A percentile compares a stretch with the other conserved stretches of the same genome.
phyloP scores from a whole-genome alignment of 148 eudicot genomes.

The Spergularia bocconei region DNA sequence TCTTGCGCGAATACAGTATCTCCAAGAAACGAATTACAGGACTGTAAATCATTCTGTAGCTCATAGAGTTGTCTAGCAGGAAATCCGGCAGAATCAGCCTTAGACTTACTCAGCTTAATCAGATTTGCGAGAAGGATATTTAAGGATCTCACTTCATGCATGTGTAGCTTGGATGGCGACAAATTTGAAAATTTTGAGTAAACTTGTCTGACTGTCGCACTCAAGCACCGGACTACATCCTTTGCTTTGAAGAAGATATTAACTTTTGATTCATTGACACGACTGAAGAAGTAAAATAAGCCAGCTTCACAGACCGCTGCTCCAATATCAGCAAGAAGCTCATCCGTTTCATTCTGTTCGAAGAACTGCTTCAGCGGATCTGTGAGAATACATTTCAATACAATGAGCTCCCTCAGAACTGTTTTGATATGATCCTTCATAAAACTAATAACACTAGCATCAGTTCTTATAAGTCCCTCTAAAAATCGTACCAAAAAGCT shows the following conservation, averaged over 20 bases:
- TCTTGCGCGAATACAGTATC: not conserved
- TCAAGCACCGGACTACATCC: not conserved
- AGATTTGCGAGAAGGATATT: not conserved
- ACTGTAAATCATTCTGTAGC: not conserved
- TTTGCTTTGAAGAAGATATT: not conserved
- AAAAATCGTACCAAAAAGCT: not conserved
- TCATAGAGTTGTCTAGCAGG: not conserved
- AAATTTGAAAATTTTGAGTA: not conserved
- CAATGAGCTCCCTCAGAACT: not conserved
- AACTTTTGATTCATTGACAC: not conserved
- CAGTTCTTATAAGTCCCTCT: not conserved
- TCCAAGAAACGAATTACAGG: not conserved
- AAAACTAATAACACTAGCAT: not conserved
- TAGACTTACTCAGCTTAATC: not conserved
- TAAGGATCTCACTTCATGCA: not conserved
- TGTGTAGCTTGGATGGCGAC: not conserved
- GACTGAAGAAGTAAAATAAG: not conserved
- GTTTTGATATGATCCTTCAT: not conserved
- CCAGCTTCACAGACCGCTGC: not conserved
- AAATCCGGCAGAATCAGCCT: not conserved
- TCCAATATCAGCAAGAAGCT: conserved; percentile 1
- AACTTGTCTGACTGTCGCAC: not conserved
- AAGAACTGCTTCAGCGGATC: not conserved
- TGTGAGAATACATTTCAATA: not conserved
- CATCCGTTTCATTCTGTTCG: not conserved